Base-by-base conservation (phyloP, 306 rosid genomes). In the Echinosophora koreensis region DNA sequence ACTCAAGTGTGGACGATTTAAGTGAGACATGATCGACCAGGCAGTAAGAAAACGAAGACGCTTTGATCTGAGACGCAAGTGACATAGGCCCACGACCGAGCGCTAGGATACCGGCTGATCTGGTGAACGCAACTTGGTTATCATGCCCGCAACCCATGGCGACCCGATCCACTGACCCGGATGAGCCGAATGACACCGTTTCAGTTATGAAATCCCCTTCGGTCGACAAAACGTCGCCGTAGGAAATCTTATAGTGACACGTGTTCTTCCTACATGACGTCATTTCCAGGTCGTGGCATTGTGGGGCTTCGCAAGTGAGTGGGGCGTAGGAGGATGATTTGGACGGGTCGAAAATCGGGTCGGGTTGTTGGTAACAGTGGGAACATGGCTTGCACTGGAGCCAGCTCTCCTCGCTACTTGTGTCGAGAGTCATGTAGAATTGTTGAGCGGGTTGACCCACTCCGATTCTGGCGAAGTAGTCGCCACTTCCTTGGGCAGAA, bases 361-460 rank as follows among this genome's bases (percentile, higher is more conserved):
- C 96, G 62, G 89, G 2, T 61, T 92, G 92, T 10, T 81, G 77
- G 89, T 90, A 92, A 22, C 97, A 92, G 0, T 67, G 86, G 55
- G 64, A 1, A 42, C 96, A 92, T 0, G 97, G 97, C 80, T 77
- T n/a, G 79, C 97, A 88, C 28, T 90, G 97, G 16, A 92, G 81
- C 97, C 97, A 92, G 35, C 77, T 88, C 51, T 88, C 15, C 78
- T 92, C 91, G 16, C 96, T 90, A 2, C 93, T 93, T 0, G 96
- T 92, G 51, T 92, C 97, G 15, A 86, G 82, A 13, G 74, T 86
- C 90, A 88, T 83, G 80, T 69, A 88, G 37, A 86, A 84, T 0
- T 66, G 72, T 73, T 78, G 78, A 0, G 87, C 60, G 8, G 97
- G 96, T 2, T 12, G 35, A 0, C 93, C 97, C 2, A 92, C 87